Base-by-base conservation (phyloP, 805 yeast genomes). In the Pichia gijzeniarum region DNA sequence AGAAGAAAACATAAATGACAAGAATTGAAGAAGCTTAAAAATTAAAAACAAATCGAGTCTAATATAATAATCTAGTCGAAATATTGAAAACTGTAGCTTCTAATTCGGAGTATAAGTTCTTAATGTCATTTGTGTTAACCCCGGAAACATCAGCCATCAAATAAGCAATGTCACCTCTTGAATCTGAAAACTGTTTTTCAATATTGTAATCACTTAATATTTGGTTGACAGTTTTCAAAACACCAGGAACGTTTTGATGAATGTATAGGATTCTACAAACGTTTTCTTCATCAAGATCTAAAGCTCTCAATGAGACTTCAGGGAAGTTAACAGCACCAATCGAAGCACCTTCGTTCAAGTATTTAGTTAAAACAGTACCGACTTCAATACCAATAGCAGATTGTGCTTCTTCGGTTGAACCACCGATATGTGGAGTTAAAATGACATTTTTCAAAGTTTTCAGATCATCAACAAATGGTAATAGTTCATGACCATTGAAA, bases 171-270 rank as follows among this genome's bases (percentile, higher is more conserved):
- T 87, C 95, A 53, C 96, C 96, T 63, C 85, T 80, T 21, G 97
- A 89, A 66, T 93, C 98, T n/a, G 97, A 85, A 71, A 81, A 93
- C 73, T 93, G 99, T 70, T 93, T 91, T 70, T 90, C 97, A 68
- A 93, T 93, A 70, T 93, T 93, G 76, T 93, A 90, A 65, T 82
- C 82, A 48, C 95, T 85, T 68, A 93, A 79, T 57, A 93, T 87
- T 73, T 91, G 91, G 76, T 93, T 93, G 60, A 93, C 99, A 35
- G 96, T 88, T 67, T 88, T 86, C 77, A 93, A 77, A 47, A 93
- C 99, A 80, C 99, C 99, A 25, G 99, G 99, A 58, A 93, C 96
- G 69, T 93, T 93, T 70, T 86, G 93, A 72, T 93, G 99, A 61
- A 90, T 85, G 70, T 93, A 93, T 59, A 93, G 74, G 35, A 93